Conservation (phyloP, 2,329 filamentous ascomycete species). For the Cercospora sp. region DNA sequence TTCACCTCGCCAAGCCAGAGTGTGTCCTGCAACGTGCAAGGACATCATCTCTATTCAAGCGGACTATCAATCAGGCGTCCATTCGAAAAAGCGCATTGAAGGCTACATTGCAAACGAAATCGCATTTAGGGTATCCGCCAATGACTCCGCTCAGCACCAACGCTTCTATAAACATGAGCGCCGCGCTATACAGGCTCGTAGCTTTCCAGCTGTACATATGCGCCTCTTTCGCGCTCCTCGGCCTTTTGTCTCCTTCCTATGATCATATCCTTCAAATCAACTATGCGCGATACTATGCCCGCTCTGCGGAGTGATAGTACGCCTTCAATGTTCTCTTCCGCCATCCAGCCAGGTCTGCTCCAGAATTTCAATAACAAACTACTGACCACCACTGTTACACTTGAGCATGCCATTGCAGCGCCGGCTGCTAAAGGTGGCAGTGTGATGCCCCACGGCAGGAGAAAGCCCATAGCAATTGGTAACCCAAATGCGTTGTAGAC, state of each 20-base stretch:
- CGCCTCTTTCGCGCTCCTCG: slow-evolving; percentile 40
- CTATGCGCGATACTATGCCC: slow-evolving; percentile 16
- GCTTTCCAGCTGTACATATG: slow-evolving; percentile 50
- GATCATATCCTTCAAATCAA: slow-evolving; percentile 25
- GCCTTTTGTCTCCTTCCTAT: slow-evolving; percentile 38
- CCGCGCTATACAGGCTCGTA: slow-evolving; percentile 16
- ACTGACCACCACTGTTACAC: slow-evolving; percentile 84
- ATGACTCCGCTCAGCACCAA: slow-evolving; percentile 5
- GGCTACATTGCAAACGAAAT: neutral
- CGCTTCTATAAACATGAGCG: neutral
- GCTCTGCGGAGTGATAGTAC: slow-evolving; percentile 10
- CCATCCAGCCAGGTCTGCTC: slow-evolving; percentile 82
- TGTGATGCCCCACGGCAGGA: slow-evolving; percentile 83
- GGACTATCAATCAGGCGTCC: neutral
- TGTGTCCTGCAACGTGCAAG: neutral
- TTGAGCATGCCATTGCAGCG: slow-evolving; percentile 88
- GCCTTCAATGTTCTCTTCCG: slow-evolving; percentile 28
- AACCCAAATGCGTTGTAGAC: slow-evolving; percentile 88
- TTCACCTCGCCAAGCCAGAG: neutral
- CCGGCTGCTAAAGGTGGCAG: slow-evolving; percentile 93
- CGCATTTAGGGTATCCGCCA: slow-evolving; percentile 11
- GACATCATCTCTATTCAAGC: neutral
- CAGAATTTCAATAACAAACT: slow-evolving; percentile 84
- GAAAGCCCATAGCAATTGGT: slow-evolving; percentile 95
- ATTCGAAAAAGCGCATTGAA: neutral